phyloP scores from a whole-genome alignment of 441 rosid species.

The Kokia cookei region DNA sequence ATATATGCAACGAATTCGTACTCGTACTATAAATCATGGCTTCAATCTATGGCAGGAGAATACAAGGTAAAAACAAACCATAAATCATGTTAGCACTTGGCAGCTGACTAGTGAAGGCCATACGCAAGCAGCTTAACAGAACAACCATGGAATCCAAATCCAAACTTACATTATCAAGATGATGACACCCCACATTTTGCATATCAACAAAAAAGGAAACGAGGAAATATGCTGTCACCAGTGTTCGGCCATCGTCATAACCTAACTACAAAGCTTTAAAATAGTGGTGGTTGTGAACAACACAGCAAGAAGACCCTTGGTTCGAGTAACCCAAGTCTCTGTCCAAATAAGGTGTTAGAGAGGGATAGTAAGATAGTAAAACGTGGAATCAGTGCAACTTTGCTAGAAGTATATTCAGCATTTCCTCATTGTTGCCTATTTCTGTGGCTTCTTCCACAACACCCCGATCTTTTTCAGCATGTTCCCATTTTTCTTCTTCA shows the following conservation, averaged over 20 bases:
- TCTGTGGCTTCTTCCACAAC: constrained; percentile 71
- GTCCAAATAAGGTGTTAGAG: background rate
- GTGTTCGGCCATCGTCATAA: background rate
- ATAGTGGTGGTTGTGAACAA: background rate
- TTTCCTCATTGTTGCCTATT: constrained; percentile 27
- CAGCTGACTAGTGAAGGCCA: background rate
- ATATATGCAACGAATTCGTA: no score
- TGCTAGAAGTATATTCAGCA: background rate
- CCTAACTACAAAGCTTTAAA: background rate
- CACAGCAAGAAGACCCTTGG: background rate
- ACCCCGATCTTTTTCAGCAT: constrained; percentile 73
- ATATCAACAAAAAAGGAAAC: background rate
- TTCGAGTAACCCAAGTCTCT: background rate
- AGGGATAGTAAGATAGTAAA: background rate
- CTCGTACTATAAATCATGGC: background rate
- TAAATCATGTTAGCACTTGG: background rate
- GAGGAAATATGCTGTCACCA: background rate
- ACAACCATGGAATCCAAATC: background rate
- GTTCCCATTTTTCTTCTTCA: constrained; percentile 67
- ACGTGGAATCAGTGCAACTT: background rate
- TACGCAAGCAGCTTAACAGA: background rate
- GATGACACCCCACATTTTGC: background rate
- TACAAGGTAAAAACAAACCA: background rate
- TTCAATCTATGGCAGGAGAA: background rate
- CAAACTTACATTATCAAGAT: background rate